These are phyloP conservation scores for Ophiostoma ips DNA, from an alignment of 2,329 filamentous ascomycete genomes.

Conservation along the genomic window DNA sequence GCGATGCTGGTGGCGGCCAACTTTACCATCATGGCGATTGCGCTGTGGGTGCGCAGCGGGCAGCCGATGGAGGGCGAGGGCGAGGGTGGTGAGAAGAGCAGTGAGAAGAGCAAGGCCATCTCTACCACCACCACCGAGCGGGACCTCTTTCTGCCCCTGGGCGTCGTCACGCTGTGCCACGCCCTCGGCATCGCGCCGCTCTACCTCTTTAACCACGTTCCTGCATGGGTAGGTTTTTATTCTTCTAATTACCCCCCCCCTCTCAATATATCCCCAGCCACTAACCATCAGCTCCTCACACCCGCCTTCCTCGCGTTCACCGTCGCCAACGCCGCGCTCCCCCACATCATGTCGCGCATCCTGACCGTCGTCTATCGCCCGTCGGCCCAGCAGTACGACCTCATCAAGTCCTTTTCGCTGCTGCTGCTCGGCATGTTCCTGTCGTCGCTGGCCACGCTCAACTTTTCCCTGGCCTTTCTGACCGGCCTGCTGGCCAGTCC, in stretches of 20 bases:
- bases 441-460: slow-evolving; percentile 83
- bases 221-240: slow-evolving; percentile 42
- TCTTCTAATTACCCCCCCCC: too few relatives aligned
- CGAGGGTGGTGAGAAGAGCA: slow-evolving; percentile 18
- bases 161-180: slow-evolving; percentile 58
- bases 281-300: slow-evolving; percentile 39
- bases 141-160: slow-evolving; percentile 57
- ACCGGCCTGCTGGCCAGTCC: slow-evolving; percentile 68
- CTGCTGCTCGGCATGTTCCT: slow-evolving; percentile 84
- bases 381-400: slow-evolving; percentile 54
- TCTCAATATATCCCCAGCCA: neutral
- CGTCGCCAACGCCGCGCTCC: slow-evolving; percentile 39
- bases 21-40: slow-evolving; percentile 90
- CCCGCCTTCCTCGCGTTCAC: slow-evolving; percentile 46
- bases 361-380: slow-evolving; percentile 38
- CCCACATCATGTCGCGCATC: slow-evolving; percentile 39
- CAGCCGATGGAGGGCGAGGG: slow-evolving; percentile 21
- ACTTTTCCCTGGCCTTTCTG: slow-evolving; percentile 82
- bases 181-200: slow-evolving; percentile 68
- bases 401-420: slow-evolving; percentile 86
- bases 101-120: neutral
- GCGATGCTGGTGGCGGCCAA: slow-evolving; percentile 95
- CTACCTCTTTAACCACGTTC: slow-evolving; percentile 69
- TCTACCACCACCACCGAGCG: slow-evolving; percentile 38
- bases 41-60: slow-evolving; percentile 85